Evolutionary conservation across 768 basidiomycete genomes (phyloP), one percentile per base, ranked within the genome.

Genomic region (Pleurotus salmoneostramineus): DNA sequence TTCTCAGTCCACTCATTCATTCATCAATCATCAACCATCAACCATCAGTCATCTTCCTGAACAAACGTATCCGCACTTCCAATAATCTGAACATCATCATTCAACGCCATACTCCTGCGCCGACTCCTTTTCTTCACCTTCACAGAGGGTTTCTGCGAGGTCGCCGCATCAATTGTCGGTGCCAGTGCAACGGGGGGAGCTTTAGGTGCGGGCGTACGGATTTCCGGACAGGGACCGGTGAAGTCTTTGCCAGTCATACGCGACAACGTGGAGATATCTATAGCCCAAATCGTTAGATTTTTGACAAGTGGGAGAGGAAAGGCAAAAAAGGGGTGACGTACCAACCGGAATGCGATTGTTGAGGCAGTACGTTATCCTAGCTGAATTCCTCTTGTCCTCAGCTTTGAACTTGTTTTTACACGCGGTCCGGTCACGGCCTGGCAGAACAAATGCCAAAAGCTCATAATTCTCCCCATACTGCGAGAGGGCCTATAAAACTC

Each of bases 381-480:
- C 80, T 32, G 85, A 79, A 68, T 95, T 88, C 68, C 83, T 84
- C 72, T 82, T 91, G 68, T 95, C 93, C 69, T 96, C 95, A 0
- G 85, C 80, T 65, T 92, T 95, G 76, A 94, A 96, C 67, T 96
- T 96, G 70, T 91, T 89, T 72, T 93, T 94, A 70, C 95, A 93
- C 31, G 93, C 87, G 66, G 89, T 92, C 15, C 94, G 81, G 65
- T 93, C 90, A 12, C 94, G 87, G 14, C 88, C 87, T 40, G 92
- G 91, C 15, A 96, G 78, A 10, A 94, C 79, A 63, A 86, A 87
- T 2, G 94, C 90, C 60, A 96, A 94, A 43, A 95, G 80, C 68
- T 95, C 93, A 65, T 95, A 96, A 64, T 95, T 94, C 69, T 94
- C 91, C 34, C 93, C 93, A 63, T 93, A 94, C 67, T 94, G 93